A percentile compares a stretch with the other conserved stretches of the same genome.
phyloP scores from a whole-genome alignment of 352 stramenopile genomes.

The Phytophthora niederhauseri region DNA sequence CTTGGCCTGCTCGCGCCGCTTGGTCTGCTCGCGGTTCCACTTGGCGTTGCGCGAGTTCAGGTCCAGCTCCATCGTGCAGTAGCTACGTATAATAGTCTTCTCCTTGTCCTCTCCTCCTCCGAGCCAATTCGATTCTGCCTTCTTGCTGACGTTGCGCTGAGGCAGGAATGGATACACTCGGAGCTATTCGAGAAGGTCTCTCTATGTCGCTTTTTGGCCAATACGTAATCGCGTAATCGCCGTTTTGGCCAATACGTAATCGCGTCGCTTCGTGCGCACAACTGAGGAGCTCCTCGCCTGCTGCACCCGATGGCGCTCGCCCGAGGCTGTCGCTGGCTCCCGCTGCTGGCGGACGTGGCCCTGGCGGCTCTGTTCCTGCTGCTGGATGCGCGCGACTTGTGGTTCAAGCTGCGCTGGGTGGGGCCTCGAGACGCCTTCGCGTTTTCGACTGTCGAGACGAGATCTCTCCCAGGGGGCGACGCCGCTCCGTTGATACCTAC shows the following conservation, averaged over 20 bases:
- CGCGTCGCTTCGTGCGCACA: conserved; percentile 26
- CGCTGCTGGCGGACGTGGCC: conserved; percentile 36
- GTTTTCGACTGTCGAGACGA: conserved; percentile 40
- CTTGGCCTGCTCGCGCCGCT: conserved; percentile 61
- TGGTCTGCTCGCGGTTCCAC: conserved; percentile 71
- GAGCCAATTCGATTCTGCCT: conserved; percentile 15
- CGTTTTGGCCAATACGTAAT: conserved; percentile 23
- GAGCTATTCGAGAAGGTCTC: conserved; percentile 4
- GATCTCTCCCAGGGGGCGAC: conserved; percentile 24
- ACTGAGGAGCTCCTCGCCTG: not conserved
- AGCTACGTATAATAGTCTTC: not conserved
- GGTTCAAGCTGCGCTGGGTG: conserved; percentile 65
- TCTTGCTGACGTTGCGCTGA: conserved; percentile 4
- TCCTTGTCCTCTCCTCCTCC: too few species aligned
- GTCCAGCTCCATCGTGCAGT: conserved; percentile 65
- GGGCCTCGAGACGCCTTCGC: conserved; percentile 44
- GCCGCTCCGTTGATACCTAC: conserved; percentile 13
- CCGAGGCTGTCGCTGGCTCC: conserved; percentile 14
- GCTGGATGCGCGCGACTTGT: conserved; percentile 60
- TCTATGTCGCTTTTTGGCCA: conserved; percentile 10
- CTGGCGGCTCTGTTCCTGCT: conserved; percentile 39
- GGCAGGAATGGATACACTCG: not conserved
- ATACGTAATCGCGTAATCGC: conserved; percentile 26
- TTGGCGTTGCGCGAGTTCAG: conserved; percentile 70
- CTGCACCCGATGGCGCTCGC: conserved; percentile 5